Base-by-base conservation (phyloP, 2,329 filamentous ascomycete genomes). In the Rachicladosporium sp. region DNA sequence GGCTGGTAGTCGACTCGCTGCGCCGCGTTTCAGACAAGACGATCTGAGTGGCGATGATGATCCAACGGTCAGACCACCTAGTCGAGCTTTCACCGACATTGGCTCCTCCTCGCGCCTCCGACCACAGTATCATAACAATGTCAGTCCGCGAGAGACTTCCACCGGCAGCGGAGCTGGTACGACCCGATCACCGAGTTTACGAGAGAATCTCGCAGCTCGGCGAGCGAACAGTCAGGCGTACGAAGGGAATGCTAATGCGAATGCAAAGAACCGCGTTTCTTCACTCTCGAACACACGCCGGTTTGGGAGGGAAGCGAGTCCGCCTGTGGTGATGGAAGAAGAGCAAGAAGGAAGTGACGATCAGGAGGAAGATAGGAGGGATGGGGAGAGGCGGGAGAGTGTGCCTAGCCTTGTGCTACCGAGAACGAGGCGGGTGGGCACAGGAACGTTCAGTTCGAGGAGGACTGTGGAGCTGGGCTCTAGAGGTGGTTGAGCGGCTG, bases 21-120 rank as follows among this genome's bases (percentile, higher is more conserved):
- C 57, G 9, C 52, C 54, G n/a, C 60, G 63, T 9, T 32, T 43
- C 31, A 46, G 43, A 21, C 47, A 48, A 19, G 53, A 50, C 6
- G 56, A 56, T 12, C 46, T 45, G 6, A 51, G 53, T 19, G 61
- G 59, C 10, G 50, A 54, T 21, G 61, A 65, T n/a, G 60, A 64
- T 9, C 51, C 57, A 2, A 62, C 59, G 1, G 45, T 65, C 9
- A 62, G 67, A 13, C 61, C 65, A 6, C 63, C 61, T n/a, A 69
- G 66, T 10, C 64, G 67, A 29, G 67, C 67, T 6, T 61, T 65
- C 59, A 70, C 67, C 4, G 67, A 69, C 35, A 56, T 63, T 41
- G 56, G 60, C 15, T 27, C 23, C 2, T 27, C 23, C 23, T 27
- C 23, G 4, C 23, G 23, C 23, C 23, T 27, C 3, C 40, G 40